A percentile compares a stretch with the other conserved stretches of the same genome.
These are phyloP conservation scores for Trichopus zeylanicus DNA, from an alignment of 116 monocot genomes.

Conservation along the genomic window DNA sequence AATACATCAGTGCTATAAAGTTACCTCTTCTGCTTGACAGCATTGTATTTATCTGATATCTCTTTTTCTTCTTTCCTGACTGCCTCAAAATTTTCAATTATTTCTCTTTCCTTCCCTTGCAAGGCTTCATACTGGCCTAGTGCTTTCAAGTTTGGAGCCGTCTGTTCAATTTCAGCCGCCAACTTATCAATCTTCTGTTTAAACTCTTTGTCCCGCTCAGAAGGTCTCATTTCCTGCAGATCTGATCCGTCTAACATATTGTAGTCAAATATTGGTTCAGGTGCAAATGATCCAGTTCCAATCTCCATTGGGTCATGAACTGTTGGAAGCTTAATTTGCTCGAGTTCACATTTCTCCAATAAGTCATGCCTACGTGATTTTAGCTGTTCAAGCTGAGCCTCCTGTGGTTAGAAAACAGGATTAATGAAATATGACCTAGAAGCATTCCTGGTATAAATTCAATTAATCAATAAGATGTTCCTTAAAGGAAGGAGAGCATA, in stretches of 20 bases:
- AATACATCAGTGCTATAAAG: not conserved
- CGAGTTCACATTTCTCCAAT: conserved; percentile 83
- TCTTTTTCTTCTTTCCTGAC: conserved; percentile 80
- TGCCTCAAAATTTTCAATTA: conserved; percentile 73
- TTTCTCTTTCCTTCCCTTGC: conserved; percentile 73
- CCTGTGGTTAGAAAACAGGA: conserved; percentile 29
- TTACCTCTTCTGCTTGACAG: conserved; percentile 80
- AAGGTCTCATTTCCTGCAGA: conserved; percentile 57
- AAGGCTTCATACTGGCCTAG: conserved; percentile 92
- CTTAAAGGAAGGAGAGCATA: not conserved
- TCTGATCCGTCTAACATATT: conserved; percentile 49
- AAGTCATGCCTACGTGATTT: conserved; percentile 55
- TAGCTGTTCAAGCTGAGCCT: conserved; percentile 66
- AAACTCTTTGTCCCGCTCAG: conserved; percentile 72
- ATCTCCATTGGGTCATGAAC: conserved; percentile 81
- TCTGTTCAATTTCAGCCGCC: conserved; percentile 81
- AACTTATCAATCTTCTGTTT: no score
- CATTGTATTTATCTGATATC: conserved; percentile 76
- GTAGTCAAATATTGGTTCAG: conserved; percentile 54
- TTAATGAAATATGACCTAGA: not conserved
- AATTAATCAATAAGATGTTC: no score
- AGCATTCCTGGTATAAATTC: no score
- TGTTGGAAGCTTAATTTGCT: conserved; percentile 76
- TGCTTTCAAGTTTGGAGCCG: conserved; percentile 93
- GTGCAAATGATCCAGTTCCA: conserved; percentile 45